Evolutionary conservation across 1,284 basidiomycete genomes (phyloP), one percentile per base, ranked within the genome.

Genomic region (Vanrija humicola): DNA sequence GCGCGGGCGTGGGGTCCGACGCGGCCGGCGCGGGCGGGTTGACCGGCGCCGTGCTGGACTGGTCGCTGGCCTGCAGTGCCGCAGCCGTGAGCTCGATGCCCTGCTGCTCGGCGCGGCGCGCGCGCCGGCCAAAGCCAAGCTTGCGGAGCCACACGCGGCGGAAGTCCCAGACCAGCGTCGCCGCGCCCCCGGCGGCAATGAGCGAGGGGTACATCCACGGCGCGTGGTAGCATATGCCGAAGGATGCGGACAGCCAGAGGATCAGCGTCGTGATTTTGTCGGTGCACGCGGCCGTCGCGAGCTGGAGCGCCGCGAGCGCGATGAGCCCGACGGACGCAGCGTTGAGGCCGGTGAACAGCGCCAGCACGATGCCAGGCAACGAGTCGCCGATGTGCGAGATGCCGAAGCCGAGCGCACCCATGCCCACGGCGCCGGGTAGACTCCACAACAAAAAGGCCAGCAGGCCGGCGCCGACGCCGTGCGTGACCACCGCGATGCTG

Each of bases 291-390:
- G 79, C 79, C 9, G 72, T 67, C 3, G 78, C 70, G 15, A 84
- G 78, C 64, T 83, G 81, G 10, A 80, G 77, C 0, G 81, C 83
- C 3, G 83, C 81, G 14, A 84, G 74, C 0, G 80, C 81, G 52
- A 84, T 82, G 21, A 84, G 69, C 0, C 83, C 83, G 3, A 84
- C 83, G 0, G 82, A 81, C 0, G 83, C 77, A 0, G 82, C 80
- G 63, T 85, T 84, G 19, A 85, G 63, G 0, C 84, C 83, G 0
- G 82, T 82, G 16, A 85, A 70, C 8, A 84, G 72, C 2, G 79
- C 81, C 43, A 82, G 80, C 12, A 81, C 82, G 40, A 80, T 78
- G 1, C 69, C 66, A 0, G 83, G 83, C 0, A 84, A 76, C 5
- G 65, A 67, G 29, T 78, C 74, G 12, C 77, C 75, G 18, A 84